A percentile compares a stretch with the other conserved stretches of the same genome.
phyloP scores from a whole-genome alignment of 148 eudicot species.

The Chenopodium quinoa region DNA sequence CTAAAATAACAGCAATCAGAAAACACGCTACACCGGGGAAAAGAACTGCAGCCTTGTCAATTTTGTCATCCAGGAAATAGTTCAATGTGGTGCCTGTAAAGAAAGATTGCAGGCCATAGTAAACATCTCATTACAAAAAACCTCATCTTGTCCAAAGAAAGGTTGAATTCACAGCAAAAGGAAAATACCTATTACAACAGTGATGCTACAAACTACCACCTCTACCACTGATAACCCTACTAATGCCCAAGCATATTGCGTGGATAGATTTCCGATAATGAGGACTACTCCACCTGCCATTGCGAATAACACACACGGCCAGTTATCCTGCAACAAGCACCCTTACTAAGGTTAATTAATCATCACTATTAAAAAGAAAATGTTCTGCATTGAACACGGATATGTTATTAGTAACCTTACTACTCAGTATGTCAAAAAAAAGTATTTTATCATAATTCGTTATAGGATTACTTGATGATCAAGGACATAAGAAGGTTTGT shows the following conservation, averaged over 20 bases:
- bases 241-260: slow-evolving; percentile 78
- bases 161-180: slow-evolving; percentile 6
- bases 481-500: no score
- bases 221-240: slow-evolving; percentile 77
- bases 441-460: no score
- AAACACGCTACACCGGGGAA: slow-evolving; percentile 92
- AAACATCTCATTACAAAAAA: neutral
- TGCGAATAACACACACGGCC: slow-evolving; percentile 80
- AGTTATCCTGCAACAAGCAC: slow-evolving; percentile 56
- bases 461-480: no score
- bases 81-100: slow-evolving; percentile 69
- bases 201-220: slow-evolving; percentile 71
- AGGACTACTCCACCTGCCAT: slow-evolving; percentile 84
- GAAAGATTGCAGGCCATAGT: neutral
- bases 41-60: slow-evolving; percentile 78
- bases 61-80: slow-evolving; percentile 81
- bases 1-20: slow-evolving; percentile 69
- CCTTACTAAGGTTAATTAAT: neutral
- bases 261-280: slow-evolving; percentile 67
- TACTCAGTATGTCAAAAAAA: no score
- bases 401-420: no score
- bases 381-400: no score
- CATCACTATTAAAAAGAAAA: no score
- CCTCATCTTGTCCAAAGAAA: neutral
- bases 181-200: slow-evolving; percentile 72